Conservation (phyloP, 2,329 filamentous ascomycete species). For the Didymellaceae sp. region DNA sequence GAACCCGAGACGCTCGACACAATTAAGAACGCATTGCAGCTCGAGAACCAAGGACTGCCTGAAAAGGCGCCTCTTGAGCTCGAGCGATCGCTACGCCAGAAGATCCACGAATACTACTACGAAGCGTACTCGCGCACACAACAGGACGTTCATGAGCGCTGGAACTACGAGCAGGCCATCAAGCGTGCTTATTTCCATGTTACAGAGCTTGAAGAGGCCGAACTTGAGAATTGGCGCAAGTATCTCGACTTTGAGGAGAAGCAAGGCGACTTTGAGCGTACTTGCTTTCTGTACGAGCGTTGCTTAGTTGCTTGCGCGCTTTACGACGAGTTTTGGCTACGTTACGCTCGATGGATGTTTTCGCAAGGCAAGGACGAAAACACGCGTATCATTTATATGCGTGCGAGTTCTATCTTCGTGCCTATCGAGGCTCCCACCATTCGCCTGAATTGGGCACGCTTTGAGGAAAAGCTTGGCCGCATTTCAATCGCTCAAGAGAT, state of each 20-base stretch:
- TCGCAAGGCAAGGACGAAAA: conserved; percentile 82
- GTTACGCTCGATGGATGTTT: conserved; percentile 93
- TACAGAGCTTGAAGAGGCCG: conserved; percentile 84
- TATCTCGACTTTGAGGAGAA: conserved; percentile 95
- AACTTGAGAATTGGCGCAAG: conserved; percentile 90
- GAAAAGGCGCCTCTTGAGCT: conserved; percentile 75
- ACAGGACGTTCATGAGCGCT: conserved; percentile 86
- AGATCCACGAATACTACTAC: conserved; percentile 81
- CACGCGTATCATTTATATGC: conserved; percentile 87
- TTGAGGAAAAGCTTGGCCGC: conserved; percentile 84
- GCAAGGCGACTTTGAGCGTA: conserved; percentile 77
- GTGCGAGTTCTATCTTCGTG: conserved; percentile 83
- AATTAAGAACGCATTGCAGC: conserved; percentile 75
- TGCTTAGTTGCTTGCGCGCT: conserved; percentile 91
- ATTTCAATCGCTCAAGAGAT: conserved; percentile 82
- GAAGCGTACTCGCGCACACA: conserved; percentile 83
- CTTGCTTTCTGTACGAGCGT: conserved; percentile 87
- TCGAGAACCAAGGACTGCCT: conserved; percentile 62
- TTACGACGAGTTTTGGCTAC: conserved; percentile 97
- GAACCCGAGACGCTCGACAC: conserved; percentile 70
- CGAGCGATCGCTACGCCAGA: conserved; percentile 80
- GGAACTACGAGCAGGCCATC: conserved; percentile 93
- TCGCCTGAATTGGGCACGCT: conserved; percentile 89
- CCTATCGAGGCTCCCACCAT: conserved; percentile 85
- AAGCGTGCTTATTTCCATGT: conserved; percentile 98